These are phyloP conservation scores for Vanderwaltozyma tropicalis DNA, from an alignment of 805 yeast genomes.

Conservation along the genomic window DNA sequence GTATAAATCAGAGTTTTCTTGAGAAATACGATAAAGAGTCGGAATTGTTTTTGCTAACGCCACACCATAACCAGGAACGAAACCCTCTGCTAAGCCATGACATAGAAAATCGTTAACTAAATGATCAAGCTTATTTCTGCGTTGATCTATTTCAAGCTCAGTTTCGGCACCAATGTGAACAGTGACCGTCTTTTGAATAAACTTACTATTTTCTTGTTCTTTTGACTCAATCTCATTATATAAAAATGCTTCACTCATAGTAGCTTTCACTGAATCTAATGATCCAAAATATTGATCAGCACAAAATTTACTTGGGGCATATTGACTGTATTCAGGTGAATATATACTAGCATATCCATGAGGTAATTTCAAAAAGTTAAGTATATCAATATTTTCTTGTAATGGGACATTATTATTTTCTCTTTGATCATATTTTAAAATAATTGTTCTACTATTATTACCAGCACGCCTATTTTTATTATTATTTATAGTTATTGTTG, in stretches of 20 bases:
- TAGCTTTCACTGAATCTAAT: constrained; percentile 23
- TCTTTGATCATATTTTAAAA: constrained; percentile 15
- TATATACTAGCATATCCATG: constrained; percentile 19
- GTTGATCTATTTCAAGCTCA: constrained; percentile 23
- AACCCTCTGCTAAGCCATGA: constrained; percentile 21
- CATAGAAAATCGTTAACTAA: constrained; percentile 20
- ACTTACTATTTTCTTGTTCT: constrained; percentile 3
- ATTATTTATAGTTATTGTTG: constrained; percentile 23
- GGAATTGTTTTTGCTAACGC: constrained; percentile 17
- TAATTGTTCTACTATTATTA: constrained; percentile 10
- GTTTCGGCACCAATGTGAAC: constrained; percentile 24
- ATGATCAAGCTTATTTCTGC: constrained; percentile 19
- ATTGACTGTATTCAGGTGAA: constrained; percentile 20
- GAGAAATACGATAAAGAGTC: background rate
- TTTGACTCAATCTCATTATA: constrained; percentile 13
- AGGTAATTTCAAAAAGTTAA: constrained; percentile 22
- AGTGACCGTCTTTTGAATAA: constrained; percentile 21
- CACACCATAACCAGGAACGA: constrained; percentile 19
- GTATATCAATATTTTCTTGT: constrained; percentile 19
- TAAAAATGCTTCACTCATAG: constrained; percentile 24
- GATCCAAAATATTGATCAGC: constrained; percentile 21
- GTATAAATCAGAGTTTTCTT: constrained; percentile 1
- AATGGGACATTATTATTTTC: constrained; percentile 10
- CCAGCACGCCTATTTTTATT: constrained; percentile 22
- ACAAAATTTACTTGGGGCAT: constrained; percentile 24